Percentiles rank a stretch among this genome's conserved stretches.
These are phyloP conservation scores for Hygrophila difformis DNA, from an alignment of 257 asterid genomes.

Conservation along the genomic window DNA sequence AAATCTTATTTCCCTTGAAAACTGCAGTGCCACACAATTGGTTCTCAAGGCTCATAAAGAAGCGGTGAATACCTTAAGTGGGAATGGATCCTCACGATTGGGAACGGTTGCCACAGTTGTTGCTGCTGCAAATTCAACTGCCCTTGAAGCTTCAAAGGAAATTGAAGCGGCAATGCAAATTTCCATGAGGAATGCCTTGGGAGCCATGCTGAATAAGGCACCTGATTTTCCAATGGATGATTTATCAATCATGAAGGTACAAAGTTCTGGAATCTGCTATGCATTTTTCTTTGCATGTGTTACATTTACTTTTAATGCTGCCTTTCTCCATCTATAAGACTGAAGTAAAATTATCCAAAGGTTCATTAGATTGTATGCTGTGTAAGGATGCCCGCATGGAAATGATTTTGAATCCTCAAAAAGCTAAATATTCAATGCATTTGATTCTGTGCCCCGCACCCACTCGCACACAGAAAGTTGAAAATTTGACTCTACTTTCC, in stretches of 20 bases:
- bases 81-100: conserved; percentile 81
- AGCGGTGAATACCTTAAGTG: conserved; percentile 94
- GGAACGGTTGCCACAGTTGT: conserved; percentile 99
- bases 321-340: too few species aligned
- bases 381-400: too few species aligned
- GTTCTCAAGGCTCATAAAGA: conserved; percentile 95
- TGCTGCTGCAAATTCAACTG: conserved; percentile 97
- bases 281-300: too few species aligned
- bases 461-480: too few species aligned
- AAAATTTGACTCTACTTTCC: too few species aligned
- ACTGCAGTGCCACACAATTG: conserved; percentile 82
- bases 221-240: conserved; percentile 90
- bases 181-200: conserved; percentile 84
- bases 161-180: conserved; percentile 96
- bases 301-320: too few species aligned
- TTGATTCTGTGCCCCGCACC: too few species aligned
- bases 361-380: too few species aligned
- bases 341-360: too few species aligned
- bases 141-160: conserved; percentile 92
- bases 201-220: conserved; percentile 63
- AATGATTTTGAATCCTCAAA: too few species aligned
- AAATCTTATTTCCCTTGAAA: conserved; percentile 11
- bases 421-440: too few species aligned
- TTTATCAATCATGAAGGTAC: conserved; percentile 90
- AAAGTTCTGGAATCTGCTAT: too few species aligned